These are phyloP conservation scores for Pseudonitzschia pungens DNA, from an alignment of 108 stramenopile genomes.

Conservation along the genomic window DNA sequence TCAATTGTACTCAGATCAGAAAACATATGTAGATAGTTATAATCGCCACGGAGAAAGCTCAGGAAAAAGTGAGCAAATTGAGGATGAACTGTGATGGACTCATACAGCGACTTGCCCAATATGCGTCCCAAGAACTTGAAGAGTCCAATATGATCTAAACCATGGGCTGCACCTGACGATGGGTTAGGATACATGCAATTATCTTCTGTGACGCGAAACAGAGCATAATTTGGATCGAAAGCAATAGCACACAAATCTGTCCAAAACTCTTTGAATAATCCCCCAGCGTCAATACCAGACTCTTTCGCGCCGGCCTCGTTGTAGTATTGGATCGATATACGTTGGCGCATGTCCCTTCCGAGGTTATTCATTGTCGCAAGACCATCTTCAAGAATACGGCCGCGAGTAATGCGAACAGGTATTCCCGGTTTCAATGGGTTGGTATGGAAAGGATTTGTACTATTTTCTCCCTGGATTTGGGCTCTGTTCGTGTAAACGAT, in stretches of 20 bases:
- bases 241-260: constrained; percentile 83
- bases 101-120: constrained; percentile 85
- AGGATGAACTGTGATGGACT: constrained; percentile 95
- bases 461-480: constrained; percentile 46
- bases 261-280: constrained; percentile 98
- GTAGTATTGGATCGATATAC: constrained; percentile 75
- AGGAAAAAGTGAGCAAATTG: constrained; percentile 98
- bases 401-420: constrained; percentile 76
- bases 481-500: constrained; percentile 58
- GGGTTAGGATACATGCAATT: constrained; percentile 94
- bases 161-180: constrained; percentile 69
- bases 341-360: constrained; percentile 75
- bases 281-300: constrained; percentile 95
- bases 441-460: constrained; percentile 45
- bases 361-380: constrained; percentile 79
- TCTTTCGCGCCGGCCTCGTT: constrained; percentile 82
- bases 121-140: constrained; percentile 94
- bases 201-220: constrained; percentile 86
- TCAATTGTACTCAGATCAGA: constrained; percentile 91
- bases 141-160: constrained; percentile 71
- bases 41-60: constrained; percentile 89
- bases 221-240: constrained; percentile 89
- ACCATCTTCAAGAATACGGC: constrained; percentile 86
- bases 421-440: constrained; percentile 69
- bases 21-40: constrained; percentile 84